These are phyloP conservation scores for Euphrasia confusa DNA, from an alignment of 257 asterid genomes.

Conservation along the genomic window DNA sequence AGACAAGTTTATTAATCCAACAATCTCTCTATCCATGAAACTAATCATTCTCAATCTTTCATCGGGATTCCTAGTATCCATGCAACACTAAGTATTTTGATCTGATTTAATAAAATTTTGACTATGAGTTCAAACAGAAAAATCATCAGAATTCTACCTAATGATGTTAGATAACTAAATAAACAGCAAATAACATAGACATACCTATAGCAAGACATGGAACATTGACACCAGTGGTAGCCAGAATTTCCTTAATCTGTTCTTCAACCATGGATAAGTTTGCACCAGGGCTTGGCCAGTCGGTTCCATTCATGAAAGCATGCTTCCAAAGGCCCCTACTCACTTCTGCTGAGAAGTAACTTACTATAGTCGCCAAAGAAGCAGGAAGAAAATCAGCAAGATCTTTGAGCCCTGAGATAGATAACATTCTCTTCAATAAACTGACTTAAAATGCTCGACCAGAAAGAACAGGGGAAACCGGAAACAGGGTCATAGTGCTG, in stretches of 20 bases:
- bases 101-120: conserved; percentile 4
- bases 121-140: conserved; percentile 12
- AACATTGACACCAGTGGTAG: conserved; percentile 87
- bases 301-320: conserved; percentile 96
- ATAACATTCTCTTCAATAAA: conserved; percentile 15
- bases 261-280: conserved; percentile 74
- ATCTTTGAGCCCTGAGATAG: conserved; percentile 85
- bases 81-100: neutral
- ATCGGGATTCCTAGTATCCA: neutral
- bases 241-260: conserved; percentile 79
- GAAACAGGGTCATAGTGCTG: conserved; percentile 17
- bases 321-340: conserved; percentile 96
- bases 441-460: neutral
- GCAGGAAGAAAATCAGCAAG: conserved; percentile 98
- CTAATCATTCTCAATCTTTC: neutral
- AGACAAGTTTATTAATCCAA: neutral
- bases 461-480: neutral
- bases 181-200: conserved; percentile 22
- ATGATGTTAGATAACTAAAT: conserved; percentile 7
- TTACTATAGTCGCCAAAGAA: conserved; percentile 79
- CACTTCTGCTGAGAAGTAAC: conserved; percentile 95
- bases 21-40: neutral
- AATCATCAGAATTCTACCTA: conserved; percentile 6
- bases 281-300: conserved; percentile 99
- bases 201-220: conserved; percentile 72